Evolutionary conservation across 1,139 yeast genomes (phyloP), one percentile per base, ranked within the genome.

Genomic region (Yamadazyma taylorii): DNA sequence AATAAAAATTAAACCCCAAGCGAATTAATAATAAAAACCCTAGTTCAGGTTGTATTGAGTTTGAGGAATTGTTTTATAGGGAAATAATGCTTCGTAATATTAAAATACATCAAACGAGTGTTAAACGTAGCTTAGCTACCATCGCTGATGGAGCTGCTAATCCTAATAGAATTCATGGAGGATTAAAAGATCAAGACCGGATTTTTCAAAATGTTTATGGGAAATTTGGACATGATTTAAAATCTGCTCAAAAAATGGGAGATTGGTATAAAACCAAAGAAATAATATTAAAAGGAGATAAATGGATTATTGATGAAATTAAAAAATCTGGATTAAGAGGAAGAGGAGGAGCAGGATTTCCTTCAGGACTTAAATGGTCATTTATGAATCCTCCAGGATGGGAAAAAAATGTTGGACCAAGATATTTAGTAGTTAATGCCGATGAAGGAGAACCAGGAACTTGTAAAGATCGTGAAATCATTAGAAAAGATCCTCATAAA

Each of bases 391-490:
- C 95, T 36, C 95, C 95, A 35, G 92, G 92, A 43, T 86, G 95
- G 95, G 94, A 86, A 50, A 86, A 85, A 60, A 85, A 85, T 61
- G 68, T 64, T 14, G 95, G 95, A 16, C 92, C 95, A 45, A 77
- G 95, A 60, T 86, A 86, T 60, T 73, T 86, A 47, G 94, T 86
- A 36, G 88, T 86, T 54, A 86, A 86, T 62, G 95, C 95, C 41
- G 95, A 87, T 70, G 95, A 86, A 65, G 95, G 95, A 54, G 95
- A 86, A 63, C 95, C 95, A 14, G 95, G 95, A 47, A 86, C 95
- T 37, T 86, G 95, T 67, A 86, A 86, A 66, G 95, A 86, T 62
- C 75, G 95, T 58, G 95, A 86, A 62, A 87, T 86, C 55, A 82
- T 86, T 55, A 77, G 95, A 62, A 86, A 86, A 63, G 95, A 86